Percentiles rank a stretch among this genome's conserved stretches.
Conservation (phyloP, 2,329 filamentous ascomycete genomes). For the Juglanconis sp. region DNA sequence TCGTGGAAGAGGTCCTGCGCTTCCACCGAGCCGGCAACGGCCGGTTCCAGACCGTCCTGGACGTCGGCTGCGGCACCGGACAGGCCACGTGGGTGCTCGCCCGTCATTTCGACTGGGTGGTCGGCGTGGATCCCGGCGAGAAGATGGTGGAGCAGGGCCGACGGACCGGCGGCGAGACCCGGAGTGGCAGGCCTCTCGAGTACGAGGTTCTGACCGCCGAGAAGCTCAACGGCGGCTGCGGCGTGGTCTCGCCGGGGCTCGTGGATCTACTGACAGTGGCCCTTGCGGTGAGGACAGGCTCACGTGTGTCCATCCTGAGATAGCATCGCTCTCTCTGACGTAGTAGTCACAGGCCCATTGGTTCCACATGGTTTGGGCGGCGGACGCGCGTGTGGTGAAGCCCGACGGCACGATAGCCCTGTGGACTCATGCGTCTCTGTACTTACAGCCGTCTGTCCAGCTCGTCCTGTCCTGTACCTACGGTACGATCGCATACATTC, state of each 20-base stretch:
- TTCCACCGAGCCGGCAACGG: conserved; percentile 22
- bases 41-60: conserved; percentile 18
- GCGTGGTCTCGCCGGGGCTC: conserved; percentile 15
- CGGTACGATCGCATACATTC: not conserved
- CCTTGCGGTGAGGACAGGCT: conserved; percentile 20
- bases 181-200: conserved; percentile 18
- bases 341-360: conserved; percentile 38
- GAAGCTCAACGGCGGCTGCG: conserved; percentile 19
- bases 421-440: conserved; percentile 32
- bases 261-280: conserved; percentile 27
- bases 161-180: conserved; percentile 22
- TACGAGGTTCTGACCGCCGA: conserved; percentile 25
- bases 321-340: not conserved
- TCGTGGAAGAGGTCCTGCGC: conserved; percentile 22
- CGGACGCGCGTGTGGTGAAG: conserved; percentile 41
- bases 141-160: conserved; percentile 27
- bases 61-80: conserved; percentile 30
- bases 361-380: conserved; percentile 47
- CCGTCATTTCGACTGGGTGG: conserved; percentile 21
- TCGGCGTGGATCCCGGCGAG: conserved; percentile 26
- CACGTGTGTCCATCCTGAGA: not conserved
- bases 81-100: conserved; percentile 27
- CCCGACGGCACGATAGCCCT: conserved; percentile 47
- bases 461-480: too few species aligned
- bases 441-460: conserved; percentile 21